Evolutionary conservation across 306 rosid genomes (phyloP).

Genomic region (Medicago ruthenica): DNA sequence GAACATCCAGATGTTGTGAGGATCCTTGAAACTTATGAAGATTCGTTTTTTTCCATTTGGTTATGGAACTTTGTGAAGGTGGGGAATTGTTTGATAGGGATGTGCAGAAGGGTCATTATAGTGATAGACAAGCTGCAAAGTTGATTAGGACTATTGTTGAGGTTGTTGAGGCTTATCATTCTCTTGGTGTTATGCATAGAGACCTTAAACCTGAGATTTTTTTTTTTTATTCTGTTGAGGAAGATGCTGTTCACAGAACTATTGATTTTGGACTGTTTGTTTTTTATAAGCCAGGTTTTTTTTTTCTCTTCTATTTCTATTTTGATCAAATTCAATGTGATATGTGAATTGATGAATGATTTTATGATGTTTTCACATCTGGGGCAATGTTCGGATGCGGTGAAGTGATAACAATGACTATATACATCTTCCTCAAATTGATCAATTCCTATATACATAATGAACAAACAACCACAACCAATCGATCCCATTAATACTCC

Average conservation of each 20-base stretch:
- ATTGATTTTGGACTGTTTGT: conserved; percentile 62
- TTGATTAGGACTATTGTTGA: conserved; percentile 56
- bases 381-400: not conserved
- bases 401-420: not conserved
- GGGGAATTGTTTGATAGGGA: conserved; percentile 62
- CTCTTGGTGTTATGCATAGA: conserved; percentile 65
- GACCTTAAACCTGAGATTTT: conserved; percentile 68
- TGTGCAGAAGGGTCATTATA: conserved; percentile 57
- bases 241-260: conserved; percentile 62
- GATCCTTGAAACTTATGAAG: conserved; percentile 62
- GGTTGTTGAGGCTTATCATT: conserved; percentile 61
- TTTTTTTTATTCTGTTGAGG: conserved; percentile 56
- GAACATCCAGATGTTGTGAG: conserved; percentile 57
- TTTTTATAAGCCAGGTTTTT: conserved; percentile 59
- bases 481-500: not conserved
- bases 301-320: not conserved
- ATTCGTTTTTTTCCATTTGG: conserved; percentile 50
- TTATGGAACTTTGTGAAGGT: conserved; percentile 68
- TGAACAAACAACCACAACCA: too few relatives aligned
- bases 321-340: conserved; percentile 11
- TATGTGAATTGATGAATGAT: not conserved
- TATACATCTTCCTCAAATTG: too few relatives aligned
- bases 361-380: conserved; percentile 19
- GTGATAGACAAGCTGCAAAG: conserved; percentile 58
- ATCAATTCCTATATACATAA: too few relatives aligned